These are phyloP conservation scores for Gautieria morchelliformis DNA, from an alignment of 768 basidiomycete genomes.

Conservation along the genomic window DNA sequence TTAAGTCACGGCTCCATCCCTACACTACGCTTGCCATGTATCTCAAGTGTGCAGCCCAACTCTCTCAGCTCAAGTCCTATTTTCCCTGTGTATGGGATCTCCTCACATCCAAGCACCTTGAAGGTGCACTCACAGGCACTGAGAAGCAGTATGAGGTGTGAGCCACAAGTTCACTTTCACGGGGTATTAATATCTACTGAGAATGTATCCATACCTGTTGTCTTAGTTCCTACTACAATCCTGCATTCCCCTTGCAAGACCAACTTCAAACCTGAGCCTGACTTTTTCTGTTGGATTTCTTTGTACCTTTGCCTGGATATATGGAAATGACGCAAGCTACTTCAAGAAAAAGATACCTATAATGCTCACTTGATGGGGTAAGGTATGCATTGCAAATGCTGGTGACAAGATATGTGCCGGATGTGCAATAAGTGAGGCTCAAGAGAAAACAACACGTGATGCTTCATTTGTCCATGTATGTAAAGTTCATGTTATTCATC, in stretches of 20 bases:
- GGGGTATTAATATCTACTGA: too few species aligned
- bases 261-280: too few species aligned
- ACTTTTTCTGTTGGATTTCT: background rate
- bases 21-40: background rate
- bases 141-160: too few species aligned
- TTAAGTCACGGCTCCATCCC: background rate
- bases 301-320: background rate
- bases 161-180: background rate
- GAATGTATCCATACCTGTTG: too few species aligned
- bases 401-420: background rate
- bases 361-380: background rate
- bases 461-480: too few species aligned
- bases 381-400: background rate
- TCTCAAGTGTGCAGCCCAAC: too few species aligned
- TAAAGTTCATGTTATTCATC: too few species aligned
- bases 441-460: too few species aligned
- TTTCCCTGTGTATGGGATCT: slow-evolving; percentile 17
- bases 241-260: too few species aligned
- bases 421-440: too few species aligned
- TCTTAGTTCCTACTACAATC: too few species aligned
- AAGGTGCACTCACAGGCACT: background rate
- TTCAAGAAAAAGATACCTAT: background rate
- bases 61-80: slow-evolving; percentile 14
- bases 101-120: background rate
- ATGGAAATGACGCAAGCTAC: background rate